A percentile compares a stretch with the other conserved stretches of the same genome.
Evolutionary conservation across 2,329 filamentous ascomycete species (phyloP).

Genomic region (Cyphellophora europaea): DNA sequence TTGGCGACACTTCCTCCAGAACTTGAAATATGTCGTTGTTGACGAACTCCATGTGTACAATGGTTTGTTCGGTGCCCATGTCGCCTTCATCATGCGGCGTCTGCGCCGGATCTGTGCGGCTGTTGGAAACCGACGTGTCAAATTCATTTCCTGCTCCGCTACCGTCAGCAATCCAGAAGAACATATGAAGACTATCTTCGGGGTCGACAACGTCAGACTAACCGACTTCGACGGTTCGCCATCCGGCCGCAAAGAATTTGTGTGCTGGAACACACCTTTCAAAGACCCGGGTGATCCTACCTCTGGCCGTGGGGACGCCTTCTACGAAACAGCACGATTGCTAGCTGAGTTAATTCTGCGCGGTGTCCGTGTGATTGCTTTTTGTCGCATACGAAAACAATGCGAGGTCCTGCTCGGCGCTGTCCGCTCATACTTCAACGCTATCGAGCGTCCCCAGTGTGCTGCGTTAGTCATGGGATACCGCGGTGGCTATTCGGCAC

Average conservation of each 20-base stretch:
- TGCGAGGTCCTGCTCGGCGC: conserved; percentile 78
- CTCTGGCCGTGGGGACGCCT: conserved; percentile 73
- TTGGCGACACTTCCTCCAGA: conserved; percentile 82
- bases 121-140: conserved; percentile 73
- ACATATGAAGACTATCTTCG: conserved; percentile 93
- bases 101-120: conserved; percentile 81
- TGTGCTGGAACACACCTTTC: conserved; percentile 96
- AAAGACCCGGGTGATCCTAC: conserved; percentile 81
- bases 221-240: conserved; percentile 91
- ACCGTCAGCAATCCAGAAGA: conserved; percentile 87
- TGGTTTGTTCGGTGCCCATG: conserved; percentile 84
- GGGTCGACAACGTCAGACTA: conserved; percentile 67
- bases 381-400: conserved; percentile 77
- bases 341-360: conserved; percentile 85
- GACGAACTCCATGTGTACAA: conserved; percentile 96
- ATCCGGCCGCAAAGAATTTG: conserved; percentile 82
- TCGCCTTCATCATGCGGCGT: conserved; percentile 89
- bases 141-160: conserved; percentile 91
- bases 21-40: conserved; percentile 82
- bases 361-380: conserved; percentile 85
- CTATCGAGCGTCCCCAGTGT: conserved; percentile 65
- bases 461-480: conserved; percentile 85
- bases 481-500: conserved; percentile 84
- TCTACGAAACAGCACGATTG: conserved; percentile 76
- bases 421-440: conserved; percentile 66